Base-by-base conservation (phyloP, 345 rosid genomes). In the Microcos paniculata region DNA sequence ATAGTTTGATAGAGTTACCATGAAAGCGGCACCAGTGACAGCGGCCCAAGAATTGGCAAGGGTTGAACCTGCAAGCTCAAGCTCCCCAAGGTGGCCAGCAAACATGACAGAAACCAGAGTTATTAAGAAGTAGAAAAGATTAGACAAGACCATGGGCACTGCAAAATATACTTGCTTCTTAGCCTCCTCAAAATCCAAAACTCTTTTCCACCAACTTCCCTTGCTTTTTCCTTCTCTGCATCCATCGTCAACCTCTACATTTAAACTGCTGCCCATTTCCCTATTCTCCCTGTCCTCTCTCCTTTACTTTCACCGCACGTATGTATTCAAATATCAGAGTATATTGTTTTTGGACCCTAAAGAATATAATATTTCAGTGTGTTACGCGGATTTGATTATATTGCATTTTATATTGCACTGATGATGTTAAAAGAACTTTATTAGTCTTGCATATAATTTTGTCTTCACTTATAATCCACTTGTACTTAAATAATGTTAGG, bases 41-140 rank as follows among this genome's bases (percentile, higher is more conserved):
- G 83, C 77, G 80, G 93, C 89, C 98, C 96, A 94, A 6, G 94
- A 89, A 80, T 90, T 92, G 81, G 91, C 97, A 18, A 94, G 93
- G 38, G 98, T 90, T 76, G 98, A 88, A 21, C 92, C 92, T 23
- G 98, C 96, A 2, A 94, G 96, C 62, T 92, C 81, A 28, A 84
- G 89, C 55, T 87, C 70, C n/a, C 97, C 96, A 7, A 88, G 90
- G 72, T 89, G 96, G 48, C 94, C 94, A 55, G 95, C 92, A 23
- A 89, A 86, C 96, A 94, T 94, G 61, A 90, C 93, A 43, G 98
- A 94, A 5, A 87, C 89, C 71, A 92, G 68, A 24, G 93, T 74
- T 45, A 90, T 85, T 14, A 81, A 79, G 42, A 81, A 92, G 73
- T 83, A 84, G 80, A 82, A 88, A 69, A 85, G 74, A 76, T 86